Percentiles rank a stretch among this genome's conserved stretches.
Evolutionary conservation across 2,329 filamentous ascomycete genomes (phyloP).

Genomic region (Aspergillus fructus): DNA sequence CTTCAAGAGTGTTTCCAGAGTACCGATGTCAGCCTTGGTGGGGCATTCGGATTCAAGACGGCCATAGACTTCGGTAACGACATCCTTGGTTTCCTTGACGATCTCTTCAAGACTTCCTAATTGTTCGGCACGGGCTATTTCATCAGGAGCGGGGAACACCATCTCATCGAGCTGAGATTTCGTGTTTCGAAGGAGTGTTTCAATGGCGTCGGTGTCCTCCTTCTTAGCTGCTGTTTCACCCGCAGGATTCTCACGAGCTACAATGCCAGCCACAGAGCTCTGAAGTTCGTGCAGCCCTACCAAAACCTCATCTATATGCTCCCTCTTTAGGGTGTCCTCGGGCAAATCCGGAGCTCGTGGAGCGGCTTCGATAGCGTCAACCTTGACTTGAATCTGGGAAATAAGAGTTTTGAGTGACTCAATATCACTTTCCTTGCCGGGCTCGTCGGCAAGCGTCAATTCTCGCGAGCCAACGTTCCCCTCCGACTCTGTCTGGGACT

Average conservation of each 20-base stretch:
- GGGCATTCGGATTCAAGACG: slow-evolving; percentile 68
- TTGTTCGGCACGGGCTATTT: slow-evolving; percentile 63
- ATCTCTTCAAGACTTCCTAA: slow-evolving; percentile 65
- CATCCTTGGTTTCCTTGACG: slow-evolving; percentile 72
- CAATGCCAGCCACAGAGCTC: slow-evolving; percentile 55
- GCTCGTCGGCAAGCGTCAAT: slow-evolving; percentile 57
- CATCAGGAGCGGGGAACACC: slow-evolving; percentile 61
- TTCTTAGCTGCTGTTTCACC: slow-evolving; percentile 63
- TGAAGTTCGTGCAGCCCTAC: slow-evolving; percentile 54
- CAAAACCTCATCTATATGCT: slow-evolving; percentile 49
- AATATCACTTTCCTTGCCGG: slow-evolving; percentile 65
- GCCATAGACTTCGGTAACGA: slow-evolving; percentile 64
- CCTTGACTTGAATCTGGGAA: slow-evolving; percentile 76
- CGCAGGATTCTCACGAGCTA: slow-evolving; percentile 41
- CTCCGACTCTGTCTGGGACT: slow-evolving; percentile 49
- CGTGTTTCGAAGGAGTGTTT: slow-evolving; percentile 84
- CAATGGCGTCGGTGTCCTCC: slow-evolving; percentile 87
- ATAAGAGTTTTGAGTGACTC: slow-evolving; percentile 84
- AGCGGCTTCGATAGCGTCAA: slow-evolving; percentile 68
- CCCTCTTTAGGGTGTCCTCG: slow-evolving; percentile 46
- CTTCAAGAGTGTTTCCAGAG: slow-evolving; percentile 74
- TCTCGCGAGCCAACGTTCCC: slow-evolving; percentile 53
- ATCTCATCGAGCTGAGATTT: slow-evolving; percentile 86
- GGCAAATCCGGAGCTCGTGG: slow-evolving; percentile 39
- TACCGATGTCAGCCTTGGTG: slow-evolving; percentile 74